Base-by-base conservation (phyloP, 1,284 basidiomycete species). In the Melampsora americana region DNA sequence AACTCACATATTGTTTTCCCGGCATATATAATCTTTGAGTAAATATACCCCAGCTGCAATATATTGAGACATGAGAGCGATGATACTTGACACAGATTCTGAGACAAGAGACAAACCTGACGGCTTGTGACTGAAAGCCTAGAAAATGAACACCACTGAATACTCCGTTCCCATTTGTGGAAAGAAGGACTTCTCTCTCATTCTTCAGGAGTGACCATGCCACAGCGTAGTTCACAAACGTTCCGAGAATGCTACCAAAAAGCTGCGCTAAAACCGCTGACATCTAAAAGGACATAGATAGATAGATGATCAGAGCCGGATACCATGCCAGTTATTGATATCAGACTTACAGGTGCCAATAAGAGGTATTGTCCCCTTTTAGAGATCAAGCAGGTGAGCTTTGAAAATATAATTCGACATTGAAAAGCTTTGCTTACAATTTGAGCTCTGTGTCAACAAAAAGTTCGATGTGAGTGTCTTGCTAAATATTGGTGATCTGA, bases 61-160 rank as follows among this genome's bases (percentile, higher is more conserved):
- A 30, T 30, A 26, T 35, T 28, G 5, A 64, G 30, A 32, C 5
- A 64, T 32, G 61, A 42, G 35, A 32, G 7, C 20, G 28, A 42
- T 35, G 18, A 23, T 39, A 44, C 30, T 35, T 28, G 23, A 14
- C 39, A 30, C 35, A 9, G 32, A 64, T 32, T 66, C 5, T 56
- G 23, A 28, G 39, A 11, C 12, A 1, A 14, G 0, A 0, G 32
- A 60, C 73, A 30, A 42, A 69, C 73, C 64, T 75, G 18, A 75
- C 50, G 46, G 73, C 65, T 46, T 75, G 73, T 46, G 73, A 64
- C 44, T 75, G 65, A 64, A 75, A 75, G 59, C 64, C 61, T 9
- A 42, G 50, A 48, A 75, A 35, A 62, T 75, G 73, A 64, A 75
- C 60, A 5, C 73, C 73, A 2, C 64, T 59, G 50, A 75, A 75